Base-by-base conservation (phyloP, 768 basidiomycete genomes). In the Phylloporus sp. region DNA sequence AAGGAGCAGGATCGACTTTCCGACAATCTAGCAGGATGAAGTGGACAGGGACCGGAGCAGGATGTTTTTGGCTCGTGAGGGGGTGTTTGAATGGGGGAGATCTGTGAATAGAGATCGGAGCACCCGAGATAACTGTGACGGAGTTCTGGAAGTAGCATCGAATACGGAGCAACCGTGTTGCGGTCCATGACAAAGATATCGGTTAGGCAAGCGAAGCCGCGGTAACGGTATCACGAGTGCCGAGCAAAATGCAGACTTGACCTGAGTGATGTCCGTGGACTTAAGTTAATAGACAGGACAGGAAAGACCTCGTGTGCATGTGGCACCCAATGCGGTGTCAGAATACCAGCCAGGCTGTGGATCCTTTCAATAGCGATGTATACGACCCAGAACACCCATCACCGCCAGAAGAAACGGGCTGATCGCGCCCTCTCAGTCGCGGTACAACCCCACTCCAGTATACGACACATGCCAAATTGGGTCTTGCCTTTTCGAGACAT, bases 261-360 rank as follows among this genome's bases (percentile, higher is more conserved):
- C 52, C 59, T 59, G 61, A 53, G 60, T 58, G 62, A 69, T 70
- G 68, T 71, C 68, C 68, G 68, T 71, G 68, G 68, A 69, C 59
- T 69, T 69, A 69, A 69, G 70, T 70, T 68, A 68, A 68, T 68
- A 49, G 58, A 66, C 62, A 60, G 60, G 64, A 66, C 58, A 59
- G 67, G 69, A 70, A 68, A 58, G 55, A 55, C 66, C 66, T 64
- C 63, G 65, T 62, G 68, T 64, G 53, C 63, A 69, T 69, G 69
- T 69, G 56, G 57, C 62, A 68, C 67, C 54, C 13, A 60, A 65
- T 52, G 50, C 62, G 44, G 60, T 64, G 60, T 59, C 67, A 62
- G 66, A 70, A 55, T 57, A 58, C 49, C n/a, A 40, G 23, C 53
- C 45, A 52, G 49, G 46, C 28, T 42, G 55, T 57, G 57, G 58